Evolutionary conservation across 1,139 yeast species (phyloP).

Genomic region (Pichia sp.): DNA sequence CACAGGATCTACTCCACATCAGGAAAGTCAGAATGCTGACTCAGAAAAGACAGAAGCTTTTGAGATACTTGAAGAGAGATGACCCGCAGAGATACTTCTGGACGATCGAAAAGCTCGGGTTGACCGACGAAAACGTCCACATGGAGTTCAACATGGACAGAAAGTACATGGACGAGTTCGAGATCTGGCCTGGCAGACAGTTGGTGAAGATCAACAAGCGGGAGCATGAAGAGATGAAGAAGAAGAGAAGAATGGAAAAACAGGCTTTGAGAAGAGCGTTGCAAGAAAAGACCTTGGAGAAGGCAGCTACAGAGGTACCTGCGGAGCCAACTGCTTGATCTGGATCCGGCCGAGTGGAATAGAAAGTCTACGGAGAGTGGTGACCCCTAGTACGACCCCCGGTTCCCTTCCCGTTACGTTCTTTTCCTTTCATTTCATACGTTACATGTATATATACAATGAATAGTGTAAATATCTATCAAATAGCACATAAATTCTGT

Average conservation of each 20-base stretch:
- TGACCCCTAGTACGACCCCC: too few species aligned
- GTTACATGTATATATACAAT: constrained; percentile 1
- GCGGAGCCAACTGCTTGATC: neutral
- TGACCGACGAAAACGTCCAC: constrained; percentile 73
- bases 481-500: neutral
- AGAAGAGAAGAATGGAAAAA: constrained; percentile 40
- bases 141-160: constrained; percentile 82
- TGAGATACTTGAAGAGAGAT: constrained; percentile 75
- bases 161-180: constrained; percentile 78
- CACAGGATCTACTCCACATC: constrained; percentile 68
- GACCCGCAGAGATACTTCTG: constrained; percentile 80
- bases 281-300: constrained; percentile 1
- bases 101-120: constrained; percentile 81
- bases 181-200: constrained; percentile 66
- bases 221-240: constrained; percentile 40
- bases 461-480: neutral
- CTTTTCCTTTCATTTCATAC: neutral
- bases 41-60: constrained; percentile 79
- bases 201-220: constrained; percentile 43
- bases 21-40: constrained; percentile 75
- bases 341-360: too few species aligned
- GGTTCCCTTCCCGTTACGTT: too few species aligned
- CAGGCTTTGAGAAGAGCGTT: constrained; percentile 29
- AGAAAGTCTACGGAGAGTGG: too few species aligned
- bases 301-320: neutral